phyloP scores from a whole-genome alignment of 208 protist genomes.

The Trypanosoma congolense region DNA sequence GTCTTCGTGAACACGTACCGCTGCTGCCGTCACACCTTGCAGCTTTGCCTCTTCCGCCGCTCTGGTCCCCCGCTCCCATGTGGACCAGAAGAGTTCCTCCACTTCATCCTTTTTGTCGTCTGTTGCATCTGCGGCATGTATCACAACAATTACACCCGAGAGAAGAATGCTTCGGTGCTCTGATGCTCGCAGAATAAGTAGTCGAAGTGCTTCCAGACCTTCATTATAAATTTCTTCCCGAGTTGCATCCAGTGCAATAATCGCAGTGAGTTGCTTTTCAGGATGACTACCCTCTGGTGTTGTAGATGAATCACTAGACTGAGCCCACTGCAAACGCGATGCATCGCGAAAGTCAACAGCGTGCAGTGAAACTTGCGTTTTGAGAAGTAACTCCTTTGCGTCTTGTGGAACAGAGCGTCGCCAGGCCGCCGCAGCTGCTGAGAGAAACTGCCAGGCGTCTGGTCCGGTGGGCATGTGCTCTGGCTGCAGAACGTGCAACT shows the following conservation, averaged over 20 bases:
- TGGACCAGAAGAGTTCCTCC: slow-evolving; percentile 17
- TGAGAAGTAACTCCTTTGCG: background rate
- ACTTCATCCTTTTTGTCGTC: slow-evolving; percentile 11
- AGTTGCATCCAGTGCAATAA: slow-evolving; percentile 17
- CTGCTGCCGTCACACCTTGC: no score
- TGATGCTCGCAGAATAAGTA: slow-evolving; percentile 7
- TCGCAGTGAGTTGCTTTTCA: slow-evolving; percentile 6
- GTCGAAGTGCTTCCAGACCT: slow-evolving; percentile 13
- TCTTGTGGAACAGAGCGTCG: background rate
- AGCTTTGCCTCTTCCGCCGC: background rate
- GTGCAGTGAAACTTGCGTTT: slow-evolving; percentile 16
- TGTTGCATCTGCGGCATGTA: slow-evolving; percentile 1
- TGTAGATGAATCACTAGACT: background rate
- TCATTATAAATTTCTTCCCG: slow-evolving; percentile 2
- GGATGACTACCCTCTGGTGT: background rate
- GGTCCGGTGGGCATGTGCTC: background rate
- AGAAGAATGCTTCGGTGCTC: slow-evolving; percentile 10
- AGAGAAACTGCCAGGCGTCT: background rate
- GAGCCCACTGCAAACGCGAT: slow-evolving; percentile 3
- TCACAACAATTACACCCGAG: slow-evolving; percentile 18
- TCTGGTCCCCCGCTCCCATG: slow-evolving; percentile 6
- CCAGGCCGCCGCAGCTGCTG: background rate
- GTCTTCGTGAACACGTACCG: background rate
- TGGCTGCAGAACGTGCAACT: slow-evolving; percentile 12
- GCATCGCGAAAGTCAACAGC: slow-evolving; percentile 18